These are phyloP conservation scores for Exsudoporus floridanus DNA, from an alignment of 1,284 basidiomycete species.

Conservation along the genomic window DNA sequence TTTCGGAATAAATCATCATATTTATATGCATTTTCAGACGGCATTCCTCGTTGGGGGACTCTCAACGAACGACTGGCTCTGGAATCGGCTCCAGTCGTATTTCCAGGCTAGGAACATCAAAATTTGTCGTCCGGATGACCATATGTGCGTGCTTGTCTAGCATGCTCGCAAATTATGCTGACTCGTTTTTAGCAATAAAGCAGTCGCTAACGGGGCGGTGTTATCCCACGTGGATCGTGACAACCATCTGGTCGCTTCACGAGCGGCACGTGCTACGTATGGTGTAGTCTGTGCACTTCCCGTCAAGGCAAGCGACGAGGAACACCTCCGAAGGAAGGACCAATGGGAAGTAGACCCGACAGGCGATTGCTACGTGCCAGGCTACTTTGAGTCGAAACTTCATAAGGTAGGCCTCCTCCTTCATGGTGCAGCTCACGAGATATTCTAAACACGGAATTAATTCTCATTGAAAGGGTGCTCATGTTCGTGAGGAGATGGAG, in stretches of 20 bases:
- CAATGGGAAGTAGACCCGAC: constrained; percentile 5
- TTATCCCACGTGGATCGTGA: constrained; percentile 47
- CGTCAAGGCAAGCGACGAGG: neutral
- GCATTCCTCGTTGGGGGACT: constrained; percentile 43
- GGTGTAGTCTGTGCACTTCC: constrained; percentile 4
- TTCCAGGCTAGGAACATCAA: constrained; percentile 25
- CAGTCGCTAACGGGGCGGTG: constrained; percentile 51
- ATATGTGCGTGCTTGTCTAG: constrained; percentile 5
- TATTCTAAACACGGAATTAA: neutral
- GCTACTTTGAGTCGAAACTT: constrained; percentile 5
- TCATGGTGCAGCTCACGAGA: neutral
- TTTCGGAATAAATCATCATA: neutral
- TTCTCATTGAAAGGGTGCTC: neutral
- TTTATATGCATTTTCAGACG: constrained; percentile 1
- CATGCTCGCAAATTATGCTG: neutral
- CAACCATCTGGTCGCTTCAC: constrained; percentile 37
- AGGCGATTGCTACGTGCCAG: constrained; percentile 7
- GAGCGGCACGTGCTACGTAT: constrained; percentile 43
- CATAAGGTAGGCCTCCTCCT: neutral
- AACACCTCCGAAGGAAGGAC: constrained; percentile 3
- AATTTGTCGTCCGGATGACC: constrained; percentile 34
- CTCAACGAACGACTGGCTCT: constrained; percentile 46
- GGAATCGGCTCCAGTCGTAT: constrained; percentile 32
- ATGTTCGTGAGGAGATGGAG: neutral
- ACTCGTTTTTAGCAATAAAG: constrained; percentile 44